A percentile compares a stretch with the other conserved stretches of the same genome.
These are phyloP conservation scores for Bondarzewia mesenterica DNA, from an alignment of 1,284 basidiomycete genomes.

Conservation along the genomic window DNA sequence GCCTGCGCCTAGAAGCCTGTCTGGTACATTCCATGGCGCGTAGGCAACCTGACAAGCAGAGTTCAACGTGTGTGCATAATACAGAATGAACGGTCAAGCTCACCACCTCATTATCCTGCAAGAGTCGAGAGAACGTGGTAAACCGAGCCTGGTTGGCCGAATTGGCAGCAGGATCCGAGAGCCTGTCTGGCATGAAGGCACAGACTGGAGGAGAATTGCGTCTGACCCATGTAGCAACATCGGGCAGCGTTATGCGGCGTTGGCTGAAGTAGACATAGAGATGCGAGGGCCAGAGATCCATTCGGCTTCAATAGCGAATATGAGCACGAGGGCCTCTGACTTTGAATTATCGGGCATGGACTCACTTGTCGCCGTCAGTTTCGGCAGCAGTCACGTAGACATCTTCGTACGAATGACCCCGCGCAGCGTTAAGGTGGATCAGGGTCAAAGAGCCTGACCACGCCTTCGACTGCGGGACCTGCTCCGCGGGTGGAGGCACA, in stretches of 20 bases:
- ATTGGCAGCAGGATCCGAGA: conserved; percentile 38
- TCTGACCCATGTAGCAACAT: conserved; percentile 43
- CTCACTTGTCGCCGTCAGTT: conserved; percentile 60
- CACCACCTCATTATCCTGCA: conserved; percentile 46
- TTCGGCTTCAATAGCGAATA: conserved; percentile 22
- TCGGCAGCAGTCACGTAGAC: conserved; percentile 54
- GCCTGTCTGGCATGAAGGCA: conserved; percentile 55
- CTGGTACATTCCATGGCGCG: conserved; percentile 40
- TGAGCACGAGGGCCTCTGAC: background rate
- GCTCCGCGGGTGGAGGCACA: conserved; percentile 42
- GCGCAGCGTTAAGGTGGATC: conserved; percentile 28
- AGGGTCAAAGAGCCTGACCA: conserved; percentile 51
- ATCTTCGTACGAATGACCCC: conserved; percentile 29
- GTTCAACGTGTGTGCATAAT: background rate
- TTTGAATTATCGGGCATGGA: conserved; percentile 12
- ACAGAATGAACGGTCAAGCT: conserved; percentile 15
- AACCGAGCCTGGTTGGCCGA: conserved; percentile 45
- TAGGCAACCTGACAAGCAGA: conserved; percentile 37
- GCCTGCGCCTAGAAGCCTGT: conserved; percentile 39
- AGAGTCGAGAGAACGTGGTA: conserved; percentile 40
- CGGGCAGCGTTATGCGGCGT: conserved; percentile 30
- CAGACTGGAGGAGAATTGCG: conserved; percentile 39
- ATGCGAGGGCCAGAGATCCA: conserved; percentile 39
- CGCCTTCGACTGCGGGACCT: conserved; percentile 30
- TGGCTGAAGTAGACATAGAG: conserved; percentile 39